Conservation (phyloP, 148 eudicot genomes). For the Vaccinium vitisidaea region DNA sequence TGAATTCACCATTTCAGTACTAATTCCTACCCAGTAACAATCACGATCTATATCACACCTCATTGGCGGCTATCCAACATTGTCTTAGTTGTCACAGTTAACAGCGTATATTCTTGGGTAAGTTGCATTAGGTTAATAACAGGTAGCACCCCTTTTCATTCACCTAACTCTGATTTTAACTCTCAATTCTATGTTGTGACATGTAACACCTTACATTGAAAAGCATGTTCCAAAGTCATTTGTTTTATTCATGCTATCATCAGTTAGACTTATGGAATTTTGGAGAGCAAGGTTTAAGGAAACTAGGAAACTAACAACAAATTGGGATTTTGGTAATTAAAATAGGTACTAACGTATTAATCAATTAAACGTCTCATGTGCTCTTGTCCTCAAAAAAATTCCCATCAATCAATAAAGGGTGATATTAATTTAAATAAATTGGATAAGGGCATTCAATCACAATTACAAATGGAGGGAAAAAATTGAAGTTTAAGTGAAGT, state of each 20-base stretch:
- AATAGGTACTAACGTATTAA: neutral
- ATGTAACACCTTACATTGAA: neutral
- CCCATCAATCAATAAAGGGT: neutral
- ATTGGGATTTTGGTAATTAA: neutral
- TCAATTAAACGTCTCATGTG: too few relatives aligned
- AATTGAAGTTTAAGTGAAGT: neutral
- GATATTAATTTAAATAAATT: too few relatives aligned
- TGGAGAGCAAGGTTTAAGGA: neutral
- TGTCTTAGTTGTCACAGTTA: neutral
- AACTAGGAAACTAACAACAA: neutral
- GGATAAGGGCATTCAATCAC: neutral
- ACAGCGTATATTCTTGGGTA: neutral
- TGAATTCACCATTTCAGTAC: neutral
- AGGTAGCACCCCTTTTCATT: neutral
- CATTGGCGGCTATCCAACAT: neutral
- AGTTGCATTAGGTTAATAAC: neutral
- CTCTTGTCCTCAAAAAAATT: neutral
- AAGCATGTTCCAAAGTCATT: neutral
- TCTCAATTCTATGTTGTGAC: neutral
- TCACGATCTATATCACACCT: too few relatives aligned
- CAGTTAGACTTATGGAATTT: neutral
- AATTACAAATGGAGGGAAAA: neutral
- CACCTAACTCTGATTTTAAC: neutral
- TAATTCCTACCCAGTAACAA: neutral
- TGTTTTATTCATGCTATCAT: neutral